Evolutionary conservation across 2,329 filamentous ascomycete species (phyloP).

Genomic region (Cladosporium sp.): DNA sequence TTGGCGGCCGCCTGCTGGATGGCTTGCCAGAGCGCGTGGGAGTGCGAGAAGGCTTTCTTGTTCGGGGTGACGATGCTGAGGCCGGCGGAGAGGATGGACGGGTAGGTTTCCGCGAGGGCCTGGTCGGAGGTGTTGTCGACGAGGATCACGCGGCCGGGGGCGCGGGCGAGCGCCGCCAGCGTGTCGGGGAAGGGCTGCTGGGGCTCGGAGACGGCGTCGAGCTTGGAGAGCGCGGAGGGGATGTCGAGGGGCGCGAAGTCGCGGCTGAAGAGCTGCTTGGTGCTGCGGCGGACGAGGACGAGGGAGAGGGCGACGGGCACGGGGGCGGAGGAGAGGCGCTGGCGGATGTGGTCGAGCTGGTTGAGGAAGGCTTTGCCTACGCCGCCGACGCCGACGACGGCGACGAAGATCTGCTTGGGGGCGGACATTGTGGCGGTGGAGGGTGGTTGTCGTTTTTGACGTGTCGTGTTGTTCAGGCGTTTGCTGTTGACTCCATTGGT

Average conservation of each 20-base stretch:
- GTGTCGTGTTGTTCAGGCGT: neutral
- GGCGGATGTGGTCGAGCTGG: slow-evolving; percentile 65
- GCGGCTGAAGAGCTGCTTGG: slow-evolving; percentile 69
- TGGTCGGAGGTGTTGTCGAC: slow-evolving; percentile 96
- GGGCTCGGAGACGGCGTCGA: slow-evolving; percentile 48
- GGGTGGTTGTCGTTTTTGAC: neutral
- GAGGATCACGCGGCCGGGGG: slow-evolving; percentile 72
- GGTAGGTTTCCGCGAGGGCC: slow-evolving; percentile 76
- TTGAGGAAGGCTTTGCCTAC: slow-evolving; percentile 86
- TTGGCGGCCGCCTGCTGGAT: slow-evolving; percentile 71
- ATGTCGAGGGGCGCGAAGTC: slow-evolving; percentile 65
- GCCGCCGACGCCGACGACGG: slow-evolving; percentile 65
- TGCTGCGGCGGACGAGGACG: slow-evolving; percentile 79
- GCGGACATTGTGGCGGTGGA: slow-evolving; percentile 33
- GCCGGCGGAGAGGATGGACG: slow-evolving; percentile 69
- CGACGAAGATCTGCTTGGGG: slow-evolving; percentile 40
- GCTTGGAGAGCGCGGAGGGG: slow-evolving; percentile 53
- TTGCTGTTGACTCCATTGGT: no score
- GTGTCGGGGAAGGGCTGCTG: slow-evolving; percentile 61
- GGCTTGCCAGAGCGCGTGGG: slow-evolving; percentile 73
- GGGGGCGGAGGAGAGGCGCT: slow-evolving; percentile 47
- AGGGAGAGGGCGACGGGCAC: slow-evolving; percentile 65
- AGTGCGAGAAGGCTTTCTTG: slow-evolving; percentile 93
- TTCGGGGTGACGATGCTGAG: slow-evolving; percentile 94
- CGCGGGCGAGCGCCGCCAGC: slow-evolving; percentile 69